Percentiles rank a stretch among this genome's conserved stretches.
phyloP scores from a whole-genome alignment of 371 early-diverging fungal genomes.

The Capillidium rhysosporum region DNA sequence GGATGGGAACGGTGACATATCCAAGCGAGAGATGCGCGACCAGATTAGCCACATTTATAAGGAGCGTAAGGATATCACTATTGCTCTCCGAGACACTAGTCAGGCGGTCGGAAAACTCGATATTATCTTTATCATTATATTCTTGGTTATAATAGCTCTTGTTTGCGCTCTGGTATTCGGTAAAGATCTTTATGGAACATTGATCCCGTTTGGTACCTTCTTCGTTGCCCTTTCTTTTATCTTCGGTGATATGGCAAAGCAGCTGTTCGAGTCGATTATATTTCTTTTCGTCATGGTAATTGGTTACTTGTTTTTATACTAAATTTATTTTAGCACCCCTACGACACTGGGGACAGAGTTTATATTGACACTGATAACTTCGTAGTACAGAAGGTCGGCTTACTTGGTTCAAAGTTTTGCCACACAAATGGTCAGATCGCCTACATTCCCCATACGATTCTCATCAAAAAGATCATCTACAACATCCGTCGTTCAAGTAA shows the following conservation, averaged over 20 bases:
- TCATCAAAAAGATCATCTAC: slow-evolving; percentile 44
- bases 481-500: slow-evolving; percentile 50
- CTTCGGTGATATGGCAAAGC: slow-evolving; percentile 32
- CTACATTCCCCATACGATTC: slow-evolving; percentile 47
- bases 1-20: slow-evolving; percentile 45
- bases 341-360: slow-evolving; percentile 21
- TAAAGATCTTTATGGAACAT: neutral
- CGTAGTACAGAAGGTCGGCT: slow-evolving; percentile 16
- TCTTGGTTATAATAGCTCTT: slow-evolving; percentile 9
- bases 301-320: no score
- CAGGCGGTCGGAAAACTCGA: slow-evolving; percentile 55
- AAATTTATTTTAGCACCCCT: slow-evolving; percentile 6
- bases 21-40: slow-evolving; percentile 32
- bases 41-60: slow-evolving; percentile 39
- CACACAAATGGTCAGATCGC: slow-evolving; percentile 48
- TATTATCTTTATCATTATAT: slow-evolving; percentile 19
- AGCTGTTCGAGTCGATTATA: slow-evolving; percentile 34
- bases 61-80: slow-evolving; percentile 36
- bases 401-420: slow-evolving; percentile 21
- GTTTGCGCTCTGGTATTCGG: neutral
- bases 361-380: slow-evolving; percentile 16
- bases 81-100: slow-evolving; percentile 31
- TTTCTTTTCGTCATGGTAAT: slow-evolving; percentile 25
- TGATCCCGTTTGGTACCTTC: slow-evolving; percentile 20
- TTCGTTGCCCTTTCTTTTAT: slow-evolving; percentile 37